Evolutionary conservation across 306 rosid genomes (phyloP).

Genomic region (Ochetophila trinervis): DNA sequence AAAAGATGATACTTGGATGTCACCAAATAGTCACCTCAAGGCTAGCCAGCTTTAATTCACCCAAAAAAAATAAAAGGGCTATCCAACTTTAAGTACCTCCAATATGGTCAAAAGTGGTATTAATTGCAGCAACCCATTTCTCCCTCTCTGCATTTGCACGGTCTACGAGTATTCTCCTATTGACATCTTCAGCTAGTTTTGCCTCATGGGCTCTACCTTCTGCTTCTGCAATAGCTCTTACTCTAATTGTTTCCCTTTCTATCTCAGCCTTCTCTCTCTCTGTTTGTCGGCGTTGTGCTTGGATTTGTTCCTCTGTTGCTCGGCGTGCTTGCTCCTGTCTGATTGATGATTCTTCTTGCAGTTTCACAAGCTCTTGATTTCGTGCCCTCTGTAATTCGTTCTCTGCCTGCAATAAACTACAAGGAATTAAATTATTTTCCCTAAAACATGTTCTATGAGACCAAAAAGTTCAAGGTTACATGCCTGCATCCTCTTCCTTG

Average conservation of each 20-base stretch:
- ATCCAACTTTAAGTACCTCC: constrained; percentile 70
- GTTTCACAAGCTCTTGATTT: constrained; percentile 88
- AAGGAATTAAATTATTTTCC: background rate
- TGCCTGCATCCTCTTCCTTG: constrained; percentile 94
- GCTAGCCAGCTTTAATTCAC: no score
- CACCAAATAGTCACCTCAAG: background rate
- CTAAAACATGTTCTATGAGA: background rate
- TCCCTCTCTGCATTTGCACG: constrained; percentile 93
- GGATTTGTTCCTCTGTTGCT: constrained; percentile 93
- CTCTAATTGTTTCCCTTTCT: constrained; percentile 87
- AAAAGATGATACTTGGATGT: no score
- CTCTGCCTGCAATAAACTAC: constrained; percentile 55
- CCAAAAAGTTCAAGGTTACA: constrained; percentile 19
- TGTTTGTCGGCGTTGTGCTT: constrained; percentile 81
- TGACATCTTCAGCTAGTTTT: constrained; percentile 85
- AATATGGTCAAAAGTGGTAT: constrained; percentile 93
- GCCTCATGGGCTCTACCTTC: constrained; percentile 94
- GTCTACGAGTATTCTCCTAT: constrained; percentile 69
- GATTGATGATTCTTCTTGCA: constrained; percentile 94
- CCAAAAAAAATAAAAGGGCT: no score
- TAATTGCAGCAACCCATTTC: constrained; percentile 93
- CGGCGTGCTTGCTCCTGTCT: constrained; percentile 91
- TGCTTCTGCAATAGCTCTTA: constrained; percentile 90
- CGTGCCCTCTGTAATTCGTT: constrained; percentile 79
- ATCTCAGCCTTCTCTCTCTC: constrained; percentile 94